Evolutionary conservation across 441 rosid species (phyloP).

Genomic region (Kokia cookei): DNA sequence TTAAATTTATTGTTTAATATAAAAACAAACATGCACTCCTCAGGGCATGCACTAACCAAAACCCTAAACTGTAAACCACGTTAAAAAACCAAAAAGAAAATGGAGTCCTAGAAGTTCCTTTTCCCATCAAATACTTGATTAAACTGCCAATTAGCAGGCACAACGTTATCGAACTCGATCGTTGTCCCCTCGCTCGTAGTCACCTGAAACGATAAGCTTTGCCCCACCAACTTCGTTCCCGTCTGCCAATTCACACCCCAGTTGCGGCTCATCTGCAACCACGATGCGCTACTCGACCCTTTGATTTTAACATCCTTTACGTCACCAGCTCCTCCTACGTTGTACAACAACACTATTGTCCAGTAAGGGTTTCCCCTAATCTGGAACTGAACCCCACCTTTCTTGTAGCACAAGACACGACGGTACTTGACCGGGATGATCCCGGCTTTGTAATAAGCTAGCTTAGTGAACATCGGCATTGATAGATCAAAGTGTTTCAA

Average conservation of each 20-base stretch:
- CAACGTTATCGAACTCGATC: constrained; percentile 27
- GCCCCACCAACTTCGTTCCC: constrained; percentile 20
- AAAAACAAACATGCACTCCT: background rate
- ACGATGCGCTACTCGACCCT: constrained; percentile 27
- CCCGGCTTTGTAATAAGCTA: constrained; percentile 45
- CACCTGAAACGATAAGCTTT: constrained; percentile 41
- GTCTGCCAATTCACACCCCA: constrained; percentile 59
- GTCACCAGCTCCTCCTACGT: constrained; percentile 57
- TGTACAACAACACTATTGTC: constrained; percentile 29
- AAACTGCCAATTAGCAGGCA: constrained; percentile 27
- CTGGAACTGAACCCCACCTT: constrained; percentile 50
- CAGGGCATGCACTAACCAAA: background rate
- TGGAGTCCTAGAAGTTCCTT: constrained; percentile 23
- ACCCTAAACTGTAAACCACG: background rate
- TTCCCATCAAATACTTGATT: constrained; percentile 38
- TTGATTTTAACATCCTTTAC: constrained; percentile 25
- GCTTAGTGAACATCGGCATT: constrained; percentile 35
- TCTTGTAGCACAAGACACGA: constrained; percentile 30
- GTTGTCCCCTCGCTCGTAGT: constrained; percentile 32
- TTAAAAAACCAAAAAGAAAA: background rate
- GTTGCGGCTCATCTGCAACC: constrained; percentile 41
- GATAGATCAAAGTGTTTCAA: constrained; percentile 48
- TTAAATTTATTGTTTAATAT: too few species aligned
- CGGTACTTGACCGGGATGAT: constrained; percentile 43
- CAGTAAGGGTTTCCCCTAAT: constrained; percentile 42